Evolutionary conservation across 2,329 filamentous ascomycete species (phyloP), one percentile per base, ranked within the genome.

Genomic region (Talaromyces islandicus): DNA sequence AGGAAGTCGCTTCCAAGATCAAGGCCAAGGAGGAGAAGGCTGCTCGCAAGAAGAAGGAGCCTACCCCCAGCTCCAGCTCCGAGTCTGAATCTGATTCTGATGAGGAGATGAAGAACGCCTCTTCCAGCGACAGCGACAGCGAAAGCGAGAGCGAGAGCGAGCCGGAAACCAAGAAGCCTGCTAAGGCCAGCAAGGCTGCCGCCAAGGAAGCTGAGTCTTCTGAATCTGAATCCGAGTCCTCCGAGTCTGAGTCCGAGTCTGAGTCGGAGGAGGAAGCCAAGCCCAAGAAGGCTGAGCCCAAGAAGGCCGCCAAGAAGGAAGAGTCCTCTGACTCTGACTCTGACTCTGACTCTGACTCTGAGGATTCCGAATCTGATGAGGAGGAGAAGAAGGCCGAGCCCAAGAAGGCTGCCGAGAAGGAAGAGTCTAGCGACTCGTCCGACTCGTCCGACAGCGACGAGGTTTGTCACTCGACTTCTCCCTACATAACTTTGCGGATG

Each of bases 21-120:
- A 68, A 74, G 59, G 53, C 52, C 27, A 62, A 62, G 56, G 57
- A 57, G 30, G 53, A 62, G 57, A 78, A 78, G 71, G 62, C 72
- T 66, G 59, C 70, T 52, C 68, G 74, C 67, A 73, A 76, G 71
- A 78, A 78, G 73, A 76, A 76, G 69, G 75, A 72, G 59, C 71
- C 73, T 61, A 74, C 75, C 56, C 71, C 73, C 57, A 71, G 70
- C 54, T 61, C 59, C 14, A 73, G 70, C 62, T 69, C 65, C 7
- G 71, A 71, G 54, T 66, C 66, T 7, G 67, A 73, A 27, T 73
- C 70, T 32, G 73, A 74, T 32, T 73, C 71, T 61, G 74, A 76
- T 62, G 72, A 75, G 60, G 74, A 76, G 61, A 74, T 67, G 64
- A 65, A 75, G 64, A 54, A 38, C 24, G 57, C 60, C 21, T 57